A percentile compares a stretch with the other conserved stretches of the same genome.
phyloP scores from a whole-genome alignment of 1,139 yeast genomes.

The Lodderomyces parapsilosis region DNA sequence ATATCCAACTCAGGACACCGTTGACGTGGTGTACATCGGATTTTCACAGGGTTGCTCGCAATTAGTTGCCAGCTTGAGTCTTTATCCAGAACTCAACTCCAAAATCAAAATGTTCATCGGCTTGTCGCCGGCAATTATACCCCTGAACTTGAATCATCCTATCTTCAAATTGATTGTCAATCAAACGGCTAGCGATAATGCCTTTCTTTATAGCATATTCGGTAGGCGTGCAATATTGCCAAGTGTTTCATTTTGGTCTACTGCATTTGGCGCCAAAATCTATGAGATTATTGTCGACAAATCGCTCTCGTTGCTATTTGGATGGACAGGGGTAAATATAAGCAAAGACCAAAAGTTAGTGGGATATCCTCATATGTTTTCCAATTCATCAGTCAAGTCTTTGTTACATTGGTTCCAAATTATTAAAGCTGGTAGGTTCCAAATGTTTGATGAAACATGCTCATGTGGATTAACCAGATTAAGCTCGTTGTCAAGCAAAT shows the following conservation, averaged over 20 bases:
- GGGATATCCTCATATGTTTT: conserved; percentile 50
- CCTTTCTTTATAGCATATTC: conserved; percentile 36
- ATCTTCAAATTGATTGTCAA: conserved; percentile 34
- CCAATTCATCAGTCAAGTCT: conserved; percentile 46
- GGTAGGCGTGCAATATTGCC: conserved; percentile 46
- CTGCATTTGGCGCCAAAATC: conserved; percentile 31
- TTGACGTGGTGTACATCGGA: conserved; percentile 35
- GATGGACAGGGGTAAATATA: conserved; percentile 41
- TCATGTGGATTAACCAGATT: conserved; percentile 22
- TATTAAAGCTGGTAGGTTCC: conserved; percentile 39
- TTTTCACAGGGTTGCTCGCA: conserved; percentile 51
- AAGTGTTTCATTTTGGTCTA: conserved; percentile 47
- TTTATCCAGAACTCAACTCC: conserved; percentile 34
- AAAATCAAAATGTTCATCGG: conserved; percentile 39
- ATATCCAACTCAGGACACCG: not conserved
- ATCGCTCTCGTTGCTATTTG: conserved; percentile 37
- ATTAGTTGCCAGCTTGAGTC: conserved; percentile 41
- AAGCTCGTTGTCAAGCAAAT: conserved; percentile 23
- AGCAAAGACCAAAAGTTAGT: conserved; percentile 32
- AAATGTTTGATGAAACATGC: conserved; percentile 48
- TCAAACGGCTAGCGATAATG: conserved; percentile 33
- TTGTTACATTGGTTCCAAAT: conserved; percentile 52
- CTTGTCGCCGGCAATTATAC: conserved; percentile 47
- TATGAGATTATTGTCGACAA: conserved; percentile 39
- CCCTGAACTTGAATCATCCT: conserved; percentile 40